Conservation (phyloP, 2,329 filamentous ascomycete species). For the Colletotrichum gigasporum region DNA sequence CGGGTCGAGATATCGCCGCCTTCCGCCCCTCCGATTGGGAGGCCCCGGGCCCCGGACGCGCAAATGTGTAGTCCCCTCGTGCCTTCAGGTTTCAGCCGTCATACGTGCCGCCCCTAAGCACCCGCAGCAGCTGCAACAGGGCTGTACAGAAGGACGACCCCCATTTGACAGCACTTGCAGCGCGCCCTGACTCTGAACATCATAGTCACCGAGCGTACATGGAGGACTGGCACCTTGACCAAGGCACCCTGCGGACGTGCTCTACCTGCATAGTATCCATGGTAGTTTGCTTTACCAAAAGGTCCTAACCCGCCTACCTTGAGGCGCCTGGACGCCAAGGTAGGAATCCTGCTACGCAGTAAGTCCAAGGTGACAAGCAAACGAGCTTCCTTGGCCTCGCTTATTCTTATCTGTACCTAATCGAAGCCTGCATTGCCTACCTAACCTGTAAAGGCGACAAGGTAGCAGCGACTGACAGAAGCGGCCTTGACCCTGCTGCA, state of each 20-base stretch:
- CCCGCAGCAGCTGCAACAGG: not conserved
- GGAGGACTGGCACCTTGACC: too few species aligned
- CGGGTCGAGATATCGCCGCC: not conserved
- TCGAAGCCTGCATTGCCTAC: not conserved
- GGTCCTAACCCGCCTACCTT: too few species aligned
- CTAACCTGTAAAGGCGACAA: not conserved
- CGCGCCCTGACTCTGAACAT: not conserved
- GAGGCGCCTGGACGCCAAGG: not conserved
- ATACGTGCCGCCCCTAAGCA: conserved; percentile 17
- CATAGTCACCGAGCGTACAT: too few species aligned
- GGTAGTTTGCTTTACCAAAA: too few species aligned
- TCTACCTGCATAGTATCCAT: too few species aligned
- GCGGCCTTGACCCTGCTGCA: conserved; percentile 4
- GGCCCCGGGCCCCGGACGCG: not conserved
- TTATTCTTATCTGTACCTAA: conserved; percentile 3
- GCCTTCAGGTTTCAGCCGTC: conserved; percentile 12
- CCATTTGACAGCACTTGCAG: not conserved
- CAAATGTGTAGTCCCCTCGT: conserved; percentile 7
- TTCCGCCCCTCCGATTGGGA: not conserved
- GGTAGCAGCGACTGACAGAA: not conserved
- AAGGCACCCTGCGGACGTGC: too few species aligned
- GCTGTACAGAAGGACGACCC: not conserved
- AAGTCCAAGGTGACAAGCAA: not conserved
- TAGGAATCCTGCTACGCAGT: not conserved
- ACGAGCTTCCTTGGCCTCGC: not conserved